phyloP scores from a whole-genome alignment of 2,329 filamentous ascomycete species.

The Podosphaera fusca region DNA sequence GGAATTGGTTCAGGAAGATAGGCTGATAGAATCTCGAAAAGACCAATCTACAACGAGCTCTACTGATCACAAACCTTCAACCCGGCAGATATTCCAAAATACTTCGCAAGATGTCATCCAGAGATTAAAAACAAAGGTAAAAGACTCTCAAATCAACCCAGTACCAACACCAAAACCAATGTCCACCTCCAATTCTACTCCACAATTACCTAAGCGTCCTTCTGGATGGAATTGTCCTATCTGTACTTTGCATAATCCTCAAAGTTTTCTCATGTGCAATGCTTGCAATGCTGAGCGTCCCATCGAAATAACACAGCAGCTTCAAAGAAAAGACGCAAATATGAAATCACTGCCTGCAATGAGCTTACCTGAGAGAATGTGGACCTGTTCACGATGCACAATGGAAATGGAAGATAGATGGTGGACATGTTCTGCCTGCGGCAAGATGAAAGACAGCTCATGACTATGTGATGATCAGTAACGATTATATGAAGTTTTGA shows the following conservation, averaged over 20 bases:
- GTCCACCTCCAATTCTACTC: conserved; percentile 1
- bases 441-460: conserved; percentile 29
- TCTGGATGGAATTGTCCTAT: conserved; percentile 32
- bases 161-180: conserved; percentile 2
- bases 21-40: conserved; percentile 13
- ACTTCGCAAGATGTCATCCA: conserved; percentile 9
- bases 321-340: conserved; percentile 5
- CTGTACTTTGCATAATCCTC: conserved; percentile 34
- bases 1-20: conserved; percentile 66
- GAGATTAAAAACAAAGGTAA: conserved; percentile 4
- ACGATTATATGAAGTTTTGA: neutral
- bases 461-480: conserved; percentile 3
- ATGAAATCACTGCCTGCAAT: conserved; percentile 1
- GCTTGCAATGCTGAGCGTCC: conserved; percentile 27
- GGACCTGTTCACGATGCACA: conserved; percentile 30
- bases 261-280: conserved; percentile 28
- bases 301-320: conserved; percentile 12
- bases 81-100: conserved; percentile 11
- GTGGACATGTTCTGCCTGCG: conserved; percentile 34
- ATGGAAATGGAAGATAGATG: conserved; percentile 28
- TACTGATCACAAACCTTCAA: conserved; percentile 10
- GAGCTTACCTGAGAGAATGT: conserved; percentile 14
- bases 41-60: conserved; percentile 13
- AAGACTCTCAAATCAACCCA: neutral
- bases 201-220: conserved; percentile 1